Base-by-base conservation (phyloP, 345 rosid genomes). In the Schrenkiella parvula region DNA sequence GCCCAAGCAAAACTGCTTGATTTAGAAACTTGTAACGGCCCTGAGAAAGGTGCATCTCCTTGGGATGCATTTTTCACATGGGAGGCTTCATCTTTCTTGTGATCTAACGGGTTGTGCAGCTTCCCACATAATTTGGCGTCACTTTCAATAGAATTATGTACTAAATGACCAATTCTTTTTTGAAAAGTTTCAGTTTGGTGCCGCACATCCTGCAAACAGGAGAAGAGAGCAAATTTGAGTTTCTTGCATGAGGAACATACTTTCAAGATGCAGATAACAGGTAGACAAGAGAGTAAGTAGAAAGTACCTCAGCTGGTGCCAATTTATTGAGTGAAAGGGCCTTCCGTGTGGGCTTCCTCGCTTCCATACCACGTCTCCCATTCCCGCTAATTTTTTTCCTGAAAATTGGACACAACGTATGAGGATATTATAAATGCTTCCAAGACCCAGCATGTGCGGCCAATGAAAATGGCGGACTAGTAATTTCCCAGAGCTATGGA, bases 1-100 rank as follows among this genome's bases (percentile, higher is more conserved):
- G 91, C 99, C 99, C 99, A 91, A 48, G 93, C 91, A 82, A 93
- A 93, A 74, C 97, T 96, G 74, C 87, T 88, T 34, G 97, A 93
- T 23, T 81, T 72, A 52, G 96, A 82, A 68, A 93, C 90, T 80
- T 89, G 95, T 52, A 91, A 79, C 23, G 95, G 97, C 46, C 95
- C 95, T 41, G 97, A 89, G 76, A 87, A 91, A 56, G 93, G 97
- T 74, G 87, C 76, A 70, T 95, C 97, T 37, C 93, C 95, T 57
- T 87, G 93, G n/a, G 97, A 89, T 67, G 90, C 86, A 80, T 89
- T 89, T 84, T 91, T 95, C 62, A 79, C 80, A 72, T 95, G 95
- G 59, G 81, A 81, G 74, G 80, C 76, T 73, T 89, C 88, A 37
- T 88, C 88, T 51, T 70, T 62, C 71, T 81, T 79, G 68, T 84